Base-by-base conservation (phyloP, 2,329 filamentous ascomycete genomes). In the Cladosporium sp. region DNA sequence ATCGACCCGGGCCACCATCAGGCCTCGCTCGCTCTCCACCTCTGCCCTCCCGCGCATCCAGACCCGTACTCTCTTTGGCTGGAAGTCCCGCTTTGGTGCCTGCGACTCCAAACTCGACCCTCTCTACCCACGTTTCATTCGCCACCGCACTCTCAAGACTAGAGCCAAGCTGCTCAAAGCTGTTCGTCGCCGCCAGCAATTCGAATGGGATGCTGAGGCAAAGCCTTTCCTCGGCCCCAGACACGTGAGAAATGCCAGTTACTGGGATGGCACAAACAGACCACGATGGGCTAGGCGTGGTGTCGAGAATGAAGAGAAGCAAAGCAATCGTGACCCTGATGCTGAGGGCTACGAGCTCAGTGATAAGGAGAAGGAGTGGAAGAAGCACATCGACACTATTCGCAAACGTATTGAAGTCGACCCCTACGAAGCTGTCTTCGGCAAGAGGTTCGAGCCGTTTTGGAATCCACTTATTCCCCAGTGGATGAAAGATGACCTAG, bases 381-480 rank as follows among this genome's bases (percentile, higher is more conserved):
- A 74, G 63, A 70, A 74, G 46, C 69, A 72, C 63, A 75, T 76
- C 73, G 73, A 75, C 57, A 66, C 67, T 8, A 72, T 76, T 69
- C 70, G 73, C 62, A 75, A 75, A 58, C 71, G 71, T 21, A 68
- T 81, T 37, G 73, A 78, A 46, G 71, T 76, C 21, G 77, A 82
- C 63, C 80, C 80, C 12, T 82, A 82, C 62, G 73, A 76, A 62
- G 75, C 78, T 10, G 69, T 81, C 35, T 82, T 82, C 64, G 80
- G 80, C 2, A 78, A 77, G 75, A 29, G 74, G 5, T 74, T 75
- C 65, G 72, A 75, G 66, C 73, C 72, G 2, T 77, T 76, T 69
- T 77, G 75, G 76, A 71, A 59, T 57, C 69, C 71, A 11, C 64
- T 76, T 5, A 67, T 75, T 1, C 72, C 73, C 16, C 70, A 65